Conservation (phyloP, 805 yeast genomes). For the Teunomyces panamensis region DNA sequence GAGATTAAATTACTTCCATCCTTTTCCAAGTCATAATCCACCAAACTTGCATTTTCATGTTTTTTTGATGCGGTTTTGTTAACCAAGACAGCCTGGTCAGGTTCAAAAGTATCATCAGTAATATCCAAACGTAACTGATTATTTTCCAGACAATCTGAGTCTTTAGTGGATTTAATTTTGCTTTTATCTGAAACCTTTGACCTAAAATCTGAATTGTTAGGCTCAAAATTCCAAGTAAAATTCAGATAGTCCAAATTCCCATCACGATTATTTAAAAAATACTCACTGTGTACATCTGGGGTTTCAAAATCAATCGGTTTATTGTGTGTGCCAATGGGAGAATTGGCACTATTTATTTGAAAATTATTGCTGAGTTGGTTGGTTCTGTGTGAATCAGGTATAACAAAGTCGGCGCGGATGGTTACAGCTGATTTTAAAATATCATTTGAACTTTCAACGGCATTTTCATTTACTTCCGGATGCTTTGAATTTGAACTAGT, state of each 20-base stretch:
- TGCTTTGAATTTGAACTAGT: too few relatives aligned
- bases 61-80: background rate
- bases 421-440: too few relatives aligned
- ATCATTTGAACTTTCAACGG: too few relatives aligned
- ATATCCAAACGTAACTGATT: background rate
- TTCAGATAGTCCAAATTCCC: background rate
- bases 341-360: too few relatives aligned
- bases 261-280: background rate
- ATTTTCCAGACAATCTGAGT: too few relatives aligned
- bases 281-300: background rate
- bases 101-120: background rate
- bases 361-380: too few relatives aligned
- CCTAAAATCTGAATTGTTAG: background rate
- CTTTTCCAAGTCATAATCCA: background rate
- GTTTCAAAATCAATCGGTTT: too few relatives aligned
- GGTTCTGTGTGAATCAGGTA: too few relatives aligned
- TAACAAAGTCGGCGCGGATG: too few relatives aligned
- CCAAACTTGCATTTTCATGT: background rate
- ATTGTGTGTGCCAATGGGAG: too few relatives aligned
- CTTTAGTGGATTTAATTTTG: background rate
- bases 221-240: background rate
- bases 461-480: too few relatives aligned
- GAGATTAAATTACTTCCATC: background rate
- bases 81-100: background rate
- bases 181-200: background rate